Base-by-base conservation (phyloP, 2,329 filamentous ascomycete genomes). In the Pyrenochaeta sp. region DNA sequence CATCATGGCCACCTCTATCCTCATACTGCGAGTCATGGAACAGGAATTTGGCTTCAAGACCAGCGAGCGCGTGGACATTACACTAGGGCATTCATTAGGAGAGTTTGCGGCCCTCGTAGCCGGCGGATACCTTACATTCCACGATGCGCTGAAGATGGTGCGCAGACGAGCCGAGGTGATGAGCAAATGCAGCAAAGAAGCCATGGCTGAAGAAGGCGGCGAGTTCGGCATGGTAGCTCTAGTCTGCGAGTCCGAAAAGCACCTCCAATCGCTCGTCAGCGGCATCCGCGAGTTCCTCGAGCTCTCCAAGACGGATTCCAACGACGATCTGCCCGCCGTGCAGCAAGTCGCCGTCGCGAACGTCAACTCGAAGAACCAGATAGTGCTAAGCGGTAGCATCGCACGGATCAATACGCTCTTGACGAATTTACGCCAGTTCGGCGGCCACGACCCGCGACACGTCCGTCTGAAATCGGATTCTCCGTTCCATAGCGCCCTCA, bases 141-240 rank as follows among this genome's bases (percentile, higher is more conserved):
- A 85, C 50, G 91, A 96, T 78, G 91, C 92, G 52, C 80, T 97
- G 60, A 86, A 85, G 65, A 83, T 97, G 73, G 91, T 96, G 51
- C 86, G 89, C 58, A 85, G 85, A 67, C 87, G 94, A 44, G 94
- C 92, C 49, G 90, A 93, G 73, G 87, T 90, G 64, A 96, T 97
- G 92, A 88, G 90, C 3, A 84, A 88, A 44, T 93, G 91, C 67
- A 93, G 91, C 7, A 81, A 81, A 65, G 81, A 84, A 25, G 91
- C 91, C 4, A 82, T 85, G 12, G 83, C 87, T 59, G 79, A 86
- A 60, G 88, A 89, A 63, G 91, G 91, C 54, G 91, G 91, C 64
- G 91, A 93, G 68, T 95, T 96, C 72, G 94, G 94, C 72, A 98
- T 98, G 94, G 89, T 97, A 2, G 94, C 94, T 4, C 82, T 97